Evolutionary conservation across 1,139 yeast genomes (phyloP), one percentile per base, ranked within the genome.

Genomic region (Debaryomyces robertsiae): DNA sequence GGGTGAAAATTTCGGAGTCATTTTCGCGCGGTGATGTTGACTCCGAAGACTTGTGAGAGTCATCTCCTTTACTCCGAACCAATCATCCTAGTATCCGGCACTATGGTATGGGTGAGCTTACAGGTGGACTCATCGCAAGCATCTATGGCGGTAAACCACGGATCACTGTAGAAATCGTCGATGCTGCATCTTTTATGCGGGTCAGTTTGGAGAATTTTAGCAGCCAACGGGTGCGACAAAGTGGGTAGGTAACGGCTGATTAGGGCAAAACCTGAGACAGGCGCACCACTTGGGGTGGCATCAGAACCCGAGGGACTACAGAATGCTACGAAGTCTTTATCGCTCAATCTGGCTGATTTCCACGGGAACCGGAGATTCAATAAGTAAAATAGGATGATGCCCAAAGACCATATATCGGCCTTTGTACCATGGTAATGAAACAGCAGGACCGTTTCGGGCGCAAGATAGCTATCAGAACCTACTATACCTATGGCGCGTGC

Each of bases 391-490:
- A 73, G 50, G 2, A 76, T 56, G 2, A 76, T 61, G 0, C 77
- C 82, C 29, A 75, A 45, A 0, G 81, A 69, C 83, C 83, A 78
- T 9, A 74, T 52, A 47, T 78, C 82, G 5, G 66, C 63, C 25
- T 55, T 55, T 36, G 52, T 56, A 0, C 79, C 77, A 41, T 68
- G 61, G 49, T 78, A 78, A 10, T 49, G 52, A 9, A 77, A 48
- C 10, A 40, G 41, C 11, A 53, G 43, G 32, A 62, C 63, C 14
- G 73, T 65, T 51, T 78, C 83, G 0, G 83, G 82, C 0, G 82
- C 77, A 23, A 66, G 61, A 47, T 66, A 75, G 9, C 55, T 49
- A 19, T 61, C 65, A 1, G 81, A 71, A 0, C 83, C 83, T 3
- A 74, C 80, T n/a, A 76, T 48, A 0, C 83, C 83, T 15, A 60